Percentiles rank a stretch among this genome's conserved stretches.
These are phyloP conservation scores for Rosa lucieae DNA, from an alignment of 306 rosid species.

Conservation along the genomic window DNA sequence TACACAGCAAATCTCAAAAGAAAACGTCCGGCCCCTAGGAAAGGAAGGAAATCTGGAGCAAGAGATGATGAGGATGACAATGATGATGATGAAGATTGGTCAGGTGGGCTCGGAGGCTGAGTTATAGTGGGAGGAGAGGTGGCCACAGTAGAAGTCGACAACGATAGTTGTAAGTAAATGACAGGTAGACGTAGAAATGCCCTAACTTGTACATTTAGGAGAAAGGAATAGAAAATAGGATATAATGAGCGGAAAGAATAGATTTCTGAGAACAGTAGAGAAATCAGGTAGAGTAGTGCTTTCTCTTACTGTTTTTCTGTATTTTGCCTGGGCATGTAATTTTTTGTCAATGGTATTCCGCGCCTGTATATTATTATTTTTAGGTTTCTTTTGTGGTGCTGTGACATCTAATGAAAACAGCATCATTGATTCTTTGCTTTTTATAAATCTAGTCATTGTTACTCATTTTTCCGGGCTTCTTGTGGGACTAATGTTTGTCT, in stretches of 20 bases:
- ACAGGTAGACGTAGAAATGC: slow-evolving; percentile 51
- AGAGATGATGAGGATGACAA: slow-evolving; percentile 62
- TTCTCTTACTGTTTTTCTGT: slow-evolving; percentile 49
- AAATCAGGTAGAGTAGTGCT: slow-evolving; percentile 35
- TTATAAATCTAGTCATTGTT: neutral
- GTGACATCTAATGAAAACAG: neutral
- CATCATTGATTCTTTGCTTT: neutral
- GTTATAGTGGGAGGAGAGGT: slow-evolving; percentile 64
- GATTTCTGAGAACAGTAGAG: slow-evolving; percentile 46
- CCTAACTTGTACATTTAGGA: slow-evolving; percentile 92
- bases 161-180: slow-evolving; percentile 55
- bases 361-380: neutral
- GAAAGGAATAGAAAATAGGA: slow-evolving; percentile 40
- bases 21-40: slow-evolving; percentile 79
- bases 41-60: slow-evolving; percentile 60
- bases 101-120: slow-evolving; percentile 51
- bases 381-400: too few species aligned
- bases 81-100: slow-evolving; percentile 51
- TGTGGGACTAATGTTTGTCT: neutral
- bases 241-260: slow-evolving; percentile 34
- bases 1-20: slow-evolving; percentile 82
- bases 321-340: slow-evolving; percentile 52
- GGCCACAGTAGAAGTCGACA: slow-evolving; percentile 56
- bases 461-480: neutral
- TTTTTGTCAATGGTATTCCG: slow-evolving; percentile 46